Base-by-base conservation (phyloP, 768 basidiomycete species). In the Tulasnella sp. region DNA sequence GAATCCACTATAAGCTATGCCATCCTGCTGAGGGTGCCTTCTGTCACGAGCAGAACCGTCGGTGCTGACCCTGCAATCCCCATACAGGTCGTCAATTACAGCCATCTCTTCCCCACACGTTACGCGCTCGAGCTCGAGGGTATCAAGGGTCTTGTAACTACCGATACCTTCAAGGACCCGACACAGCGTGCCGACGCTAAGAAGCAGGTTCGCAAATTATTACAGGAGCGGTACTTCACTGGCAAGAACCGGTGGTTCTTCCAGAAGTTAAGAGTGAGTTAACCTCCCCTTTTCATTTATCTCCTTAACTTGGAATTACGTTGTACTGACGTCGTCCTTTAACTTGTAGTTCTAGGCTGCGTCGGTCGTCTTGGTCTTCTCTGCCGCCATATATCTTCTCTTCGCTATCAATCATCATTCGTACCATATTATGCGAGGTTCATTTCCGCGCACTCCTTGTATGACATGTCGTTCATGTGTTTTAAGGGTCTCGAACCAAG, bases 191-290 rank as follows among this genome's bases (percentile, higher is more conserved):
- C 96, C 87, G 91, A 96, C 81, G 90, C 95, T 71, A 98, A 97
- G 88, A 98, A 98, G 90, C 91, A 87, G 81, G 90, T 99, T 85
- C 98, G 98, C 91, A 98, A 97, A 87, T 84, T 94, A 84, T 86
- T 99, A 75, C 98, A 99, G 90, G 96, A 99, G 83, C 89, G 96
- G 79, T 98, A 99, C 90, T 88, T 88, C 72, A 86, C 87, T 74
- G 98, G 98, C 79, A 96, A 97, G 91, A 98, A 98, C 91, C 91
- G 91, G 86, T 99, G 96, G 96, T 98, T 96, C 90, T 96, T 96
- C 91, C 89, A 90, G 80, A 84, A 92, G 77, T 90, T 95, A 81
- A 90, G 91, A 84, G 94, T 95, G 81, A 79, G 88, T 84, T 46
- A 42, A 39, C 37, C 42, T 23, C 44, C 10, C 48, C 35, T 35